Percentiles rank a stretch among this genome's conserved stretches.
Evolutionary conservation across 352 stramenopile genomes (phyloP).

Genomic region (Pythium coloratum): DNA sequence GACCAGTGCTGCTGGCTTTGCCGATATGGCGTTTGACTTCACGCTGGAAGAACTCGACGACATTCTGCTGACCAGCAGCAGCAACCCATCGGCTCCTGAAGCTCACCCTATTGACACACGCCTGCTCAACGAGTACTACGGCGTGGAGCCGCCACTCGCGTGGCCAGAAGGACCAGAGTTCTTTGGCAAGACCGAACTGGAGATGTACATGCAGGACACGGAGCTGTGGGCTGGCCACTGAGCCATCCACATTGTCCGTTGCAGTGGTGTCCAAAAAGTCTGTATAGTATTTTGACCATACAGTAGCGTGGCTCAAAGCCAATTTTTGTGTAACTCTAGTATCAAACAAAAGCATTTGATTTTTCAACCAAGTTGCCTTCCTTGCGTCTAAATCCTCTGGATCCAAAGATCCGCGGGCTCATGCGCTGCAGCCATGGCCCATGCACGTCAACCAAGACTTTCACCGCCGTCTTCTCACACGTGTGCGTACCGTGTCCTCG

Average conservation of each 20-base stretch:
- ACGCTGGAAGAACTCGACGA: slow-evolving; percentile 33
- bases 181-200: slow-evolving; percentile 28
- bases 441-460: neutral
- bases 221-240: slow-evolving; percentile 26
- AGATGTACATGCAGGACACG: slow-evolving; percentile 32
- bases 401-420: neutral
- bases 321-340: slow-evolving; percentile 23
- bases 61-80: slow-evolving; percentile 22
- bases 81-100: neutral
- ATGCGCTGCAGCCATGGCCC: neutral
- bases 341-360: neutral
- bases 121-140: slow-evolving; percentile 23
- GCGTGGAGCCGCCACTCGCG: slow-evolving; percentile 13
- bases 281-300: slow-evolving; percentile 22
- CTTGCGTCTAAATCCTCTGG: neutral
- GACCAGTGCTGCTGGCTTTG: slow-evolving; percentile 23
- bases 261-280: neutral
- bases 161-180: slow-evolving; percentile 21
- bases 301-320: neutral
- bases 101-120: slow-evolving; percentile 6
- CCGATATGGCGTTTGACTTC: slow-evolving; percentile 28
- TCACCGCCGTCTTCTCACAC: neutral
- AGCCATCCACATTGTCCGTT: neutral
- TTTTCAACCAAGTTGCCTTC: neutral
- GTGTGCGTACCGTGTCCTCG: neutral